phyloP scores from a whole-genome alignment of 805 yeast species.

The Wickerhamomyces bisporus region DNA sequence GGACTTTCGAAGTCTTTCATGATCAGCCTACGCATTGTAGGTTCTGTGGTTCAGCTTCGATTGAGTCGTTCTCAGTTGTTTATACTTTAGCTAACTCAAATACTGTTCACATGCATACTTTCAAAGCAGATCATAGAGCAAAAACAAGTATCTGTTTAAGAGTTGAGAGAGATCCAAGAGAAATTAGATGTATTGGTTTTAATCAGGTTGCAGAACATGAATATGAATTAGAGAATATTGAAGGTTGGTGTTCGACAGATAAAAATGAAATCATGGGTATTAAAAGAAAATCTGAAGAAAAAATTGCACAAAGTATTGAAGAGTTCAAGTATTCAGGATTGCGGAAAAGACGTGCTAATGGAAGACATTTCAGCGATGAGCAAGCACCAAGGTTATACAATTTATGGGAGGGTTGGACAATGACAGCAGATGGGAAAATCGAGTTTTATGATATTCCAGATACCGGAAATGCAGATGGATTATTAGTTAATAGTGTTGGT shows the following conservation, averaged over 20 bases:
- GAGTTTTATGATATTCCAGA: constrained; percentile 54
- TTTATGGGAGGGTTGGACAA: constrained; percentile 80
- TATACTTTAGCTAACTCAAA: constrained; percentile 58
- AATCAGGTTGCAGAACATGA: constrained; percentile 67
- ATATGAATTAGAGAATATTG: constrained; percentile 61
- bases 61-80: constrained; percentile 64
- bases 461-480: constrained; percentile 33
- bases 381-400: constrained; percentile 32
- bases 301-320: constrained; percentile 16
- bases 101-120: constrained; percentile 66
- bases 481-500: constrained; percentile 51
- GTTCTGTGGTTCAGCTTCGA: constrained; percentile 86
- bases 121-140: constrained; percentile 65
- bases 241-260: constrained; percentile 76
- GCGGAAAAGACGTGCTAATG: constrained; percentile 10
- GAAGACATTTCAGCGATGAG: constrained; percentile 9
- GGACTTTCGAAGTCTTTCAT: constrained; percentile 64
- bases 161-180: constrained; percentile 90
- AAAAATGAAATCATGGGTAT: constrained; percentile 72
- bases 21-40: constrained; percentile 85
- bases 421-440: constrained; percentile 61
- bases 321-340: constrained; percentile 10
- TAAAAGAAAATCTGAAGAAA: constrained; percentile 36
- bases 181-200: constrained; percentile 84
- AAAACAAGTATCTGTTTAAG: constrained; percentile 78